Evolutionary conservation across 1,284 basidiomycete species (phyloP), one percentile per base, ranked within the genome.

Genomic region (Exobasidium rhododendri): DNA sequence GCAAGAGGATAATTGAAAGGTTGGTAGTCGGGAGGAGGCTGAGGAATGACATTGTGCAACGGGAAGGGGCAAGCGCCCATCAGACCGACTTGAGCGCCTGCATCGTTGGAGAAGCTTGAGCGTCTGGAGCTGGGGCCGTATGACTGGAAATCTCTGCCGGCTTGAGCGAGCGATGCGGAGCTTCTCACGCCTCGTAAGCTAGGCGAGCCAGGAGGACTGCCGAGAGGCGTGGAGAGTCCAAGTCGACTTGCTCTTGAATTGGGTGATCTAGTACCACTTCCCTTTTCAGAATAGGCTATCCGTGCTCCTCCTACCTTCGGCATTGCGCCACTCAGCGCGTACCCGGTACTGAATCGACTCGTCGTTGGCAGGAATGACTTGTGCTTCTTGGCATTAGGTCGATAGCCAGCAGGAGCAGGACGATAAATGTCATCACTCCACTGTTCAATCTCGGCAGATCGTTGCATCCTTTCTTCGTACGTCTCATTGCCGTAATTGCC

Each of bases 401-500:
- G 87, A 78, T 94, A 91, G 63, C 89, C 84, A 67, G 88, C 89
- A 1, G 94, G 96, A 2, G 94, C 96, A 11, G 94, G 88, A 32
- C 89, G 86, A 81, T 97, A 96, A 72, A 98, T 98, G 79, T 97
- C 92, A 72, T 90, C 89, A 30, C 92, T 88, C 94, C 94, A 98
- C 75, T 89, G 87, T 81, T 99, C 96, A 73, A 98, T 96, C 80
- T 93, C 91, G 45, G 85, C 86, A 13, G 89, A 88, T 30, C 94
- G 88, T 69, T 88, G 87, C 88, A 92, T 93, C n/a, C 94, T 86
- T 78, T 97, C 87, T 77, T 92, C 89, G 80, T 94, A 93, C 35
- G 92, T 91, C 83, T 98, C 96, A 58, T 87, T 86, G 70, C 89
- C 88, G 84, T 97, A 98, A 72, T 91, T 90, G 57, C 94, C 94